These are phyloP conservation scores for Pythium rishiriense DNA, from an alignment of 352 stramenopile species.

Conservation along the genomic window DNA sequence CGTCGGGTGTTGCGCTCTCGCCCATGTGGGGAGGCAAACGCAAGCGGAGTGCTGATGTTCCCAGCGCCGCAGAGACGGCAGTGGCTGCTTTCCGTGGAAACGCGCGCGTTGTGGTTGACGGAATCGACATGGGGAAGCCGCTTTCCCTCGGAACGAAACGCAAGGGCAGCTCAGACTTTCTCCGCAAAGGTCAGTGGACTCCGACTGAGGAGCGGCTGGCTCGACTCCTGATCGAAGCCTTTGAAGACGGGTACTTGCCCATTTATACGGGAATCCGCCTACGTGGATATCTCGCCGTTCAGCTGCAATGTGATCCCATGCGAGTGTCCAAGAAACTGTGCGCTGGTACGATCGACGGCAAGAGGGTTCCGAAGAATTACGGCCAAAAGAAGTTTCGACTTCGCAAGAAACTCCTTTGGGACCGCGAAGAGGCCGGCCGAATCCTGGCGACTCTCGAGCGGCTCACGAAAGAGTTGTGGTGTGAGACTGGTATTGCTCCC, in stretches of 20 bases:
- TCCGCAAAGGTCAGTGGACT: constrained; percentile 79
- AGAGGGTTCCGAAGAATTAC: constrained; percentile 74
- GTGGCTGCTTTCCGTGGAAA: neutral
- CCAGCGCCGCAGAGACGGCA: neutral
- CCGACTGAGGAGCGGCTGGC: constrained; percentile 63
- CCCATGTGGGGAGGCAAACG: constrained; percentile 31
- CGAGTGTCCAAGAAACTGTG: constrained; percentile 83
- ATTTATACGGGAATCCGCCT: constrained; percentile 76
- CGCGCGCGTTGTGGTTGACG: constrained; percentile 12
- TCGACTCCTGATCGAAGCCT: constrained; percentile 61
- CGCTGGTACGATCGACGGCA: constrained; percentile 64
- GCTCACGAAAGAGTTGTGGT: constrained; percentile 59
- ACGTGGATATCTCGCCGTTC: constrained; percentile 71
- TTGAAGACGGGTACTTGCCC: constrained; percentile 70
- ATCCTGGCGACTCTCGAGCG: constrained; percentile 49
- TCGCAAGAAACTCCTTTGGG: constrained; percentile 56
- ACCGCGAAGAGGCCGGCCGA: constrained; percentile 44
- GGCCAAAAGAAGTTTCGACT: constrained; percentile 80
- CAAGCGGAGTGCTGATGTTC: constrained; percentile 27
- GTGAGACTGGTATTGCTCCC: constrained; percentile 45
- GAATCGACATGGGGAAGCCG: constrained; percentile 21
- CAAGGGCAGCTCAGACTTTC: constrained; percentile 63
- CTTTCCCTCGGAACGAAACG: constrained; percentile 31
- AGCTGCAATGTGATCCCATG: constrained; percentile 83
- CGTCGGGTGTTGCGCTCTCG: constrained; percentile 3